Conservation (phyloP, 2,329 filamentous ascomycete genomes). For the Colletotrichum sp. region DNA sequence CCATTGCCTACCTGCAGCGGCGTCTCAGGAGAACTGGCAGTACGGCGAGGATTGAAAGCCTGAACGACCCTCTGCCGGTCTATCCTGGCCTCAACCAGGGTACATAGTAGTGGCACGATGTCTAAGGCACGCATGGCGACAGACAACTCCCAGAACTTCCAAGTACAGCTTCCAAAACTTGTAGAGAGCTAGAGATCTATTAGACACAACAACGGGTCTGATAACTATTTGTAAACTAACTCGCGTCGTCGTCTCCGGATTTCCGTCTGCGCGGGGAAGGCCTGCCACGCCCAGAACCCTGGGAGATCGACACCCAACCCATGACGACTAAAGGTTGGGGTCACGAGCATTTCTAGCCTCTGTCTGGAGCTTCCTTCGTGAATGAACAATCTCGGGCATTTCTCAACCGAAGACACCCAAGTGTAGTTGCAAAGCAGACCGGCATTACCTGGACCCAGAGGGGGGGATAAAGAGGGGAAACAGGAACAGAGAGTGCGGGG, state of each 20-base stretch:
- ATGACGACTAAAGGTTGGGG: neutral
- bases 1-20: conserved; percentile 57
- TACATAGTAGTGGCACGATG: conserved; percentile 18
- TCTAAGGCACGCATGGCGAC: neutral
- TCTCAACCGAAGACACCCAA: neutral
- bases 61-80: conserved; percentile 38
- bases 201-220: neutral
- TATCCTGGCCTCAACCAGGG: conserved; percentile 28
- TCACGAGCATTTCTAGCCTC: neutral
- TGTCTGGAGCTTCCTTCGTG: neutral
- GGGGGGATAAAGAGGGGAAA: conserved; percentile 9
- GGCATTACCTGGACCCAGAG: neutral
- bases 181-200: neutral
- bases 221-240: neutral
- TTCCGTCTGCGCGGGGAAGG: neutral
- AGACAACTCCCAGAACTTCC: neutral
- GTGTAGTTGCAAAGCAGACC: neutral
- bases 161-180: neutral
- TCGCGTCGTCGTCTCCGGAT: neutral
- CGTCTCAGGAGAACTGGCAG: conserved; percentile 52
- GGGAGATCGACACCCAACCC: neutral
- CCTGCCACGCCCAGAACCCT: neutral
- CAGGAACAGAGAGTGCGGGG: neutral
- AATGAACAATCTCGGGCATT: neutral
- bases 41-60: conserved; percentile 52